Conservation (phyloP, 1,284 basidiomycete genomes). For the Pisolithus thermaeus region DNA sequence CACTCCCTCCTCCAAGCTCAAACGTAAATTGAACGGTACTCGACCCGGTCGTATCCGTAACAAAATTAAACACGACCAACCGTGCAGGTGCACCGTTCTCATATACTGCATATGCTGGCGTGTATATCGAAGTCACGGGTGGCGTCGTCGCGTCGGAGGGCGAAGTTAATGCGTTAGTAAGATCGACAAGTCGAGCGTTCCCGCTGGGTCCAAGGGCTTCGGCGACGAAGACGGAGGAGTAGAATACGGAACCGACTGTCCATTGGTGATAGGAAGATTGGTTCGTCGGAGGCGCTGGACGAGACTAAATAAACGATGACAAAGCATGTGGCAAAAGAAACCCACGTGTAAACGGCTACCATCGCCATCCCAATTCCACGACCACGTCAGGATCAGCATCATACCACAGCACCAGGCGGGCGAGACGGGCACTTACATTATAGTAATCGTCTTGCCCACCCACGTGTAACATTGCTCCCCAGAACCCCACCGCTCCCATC, state of each 20-base stretch:
- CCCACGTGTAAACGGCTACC: slow-evolving; percentile 31
- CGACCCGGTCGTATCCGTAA: slow-evolving; percentile 35
- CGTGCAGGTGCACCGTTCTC: slow-evolving; percentile 40
- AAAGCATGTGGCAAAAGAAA: slow-evolving; percentile 1
- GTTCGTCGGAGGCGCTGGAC: slow-evolving; percentile 38
- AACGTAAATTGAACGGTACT: slow-evolving; percentile 13
- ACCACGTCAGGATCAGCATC: not conserved
- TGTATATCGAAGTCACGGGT: slow-evolving; percentile 22
- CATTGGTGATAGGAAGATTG: slow-evolving; percentile 35
- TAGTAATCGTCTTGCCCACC: slow-evolving; percentile 37
- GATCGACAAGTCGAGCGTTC: slow-evolving; percentile 39
- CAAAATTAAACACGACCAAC: slow-evolving; percentile 50
- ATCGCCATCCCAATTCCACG: not conserved
- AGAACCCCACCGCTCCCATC: slow-evolving; percentile 35
- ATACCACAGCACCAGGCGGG: not conserved
- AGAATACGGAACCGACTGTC: slow-evolving; percentile 45
- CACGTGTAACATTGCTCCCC: slow-evolving; percentile 34
- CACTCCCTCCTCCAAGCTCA: not conserved
- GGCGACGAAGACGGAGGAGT: slow-evolving; percentile 43
- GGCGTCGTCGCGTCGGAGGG: not conserved
- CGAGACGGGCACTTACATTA: slow-evolving; percentile 22
- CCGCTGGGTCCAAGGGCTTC: slow-evolving; percentile 47
- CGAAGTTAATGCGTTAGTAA: slow-evolving; percentile 31
- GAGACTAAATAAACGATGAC: not conserved
- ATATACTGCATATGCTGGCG: slow-evolving; percentile 53